Evolutionary conservation across 2,329 filamentous ascomycete genomes (phyloP).

Genomic region (Ceratocystiopsis minuta): DNA sequence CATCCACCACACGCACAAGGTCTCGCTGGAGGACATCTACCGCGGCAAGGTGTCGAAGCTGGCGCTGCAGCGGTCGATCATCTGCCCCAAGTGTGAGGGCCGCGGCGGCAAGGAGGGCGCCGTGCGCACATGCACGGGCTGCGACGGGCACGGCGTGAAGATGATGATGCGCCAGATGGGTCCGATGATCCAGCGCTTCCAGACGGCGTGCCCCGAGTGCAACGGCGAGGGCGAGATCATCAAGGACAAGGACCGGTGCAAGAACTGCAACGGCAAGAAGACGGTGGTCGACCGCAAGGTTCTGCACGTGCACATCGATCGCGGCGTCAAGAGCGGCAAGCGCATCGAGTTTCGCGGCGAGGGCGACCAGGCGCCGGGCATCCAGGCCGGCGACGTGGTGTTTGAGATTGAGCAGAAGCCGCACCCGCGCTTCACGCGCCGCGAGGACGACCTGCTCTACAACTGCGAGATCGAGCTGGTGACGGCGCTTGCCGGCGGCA

Average conservation of each 20-base stretch:
- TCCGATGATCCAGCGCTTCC: slow-evolving; percentile 99
- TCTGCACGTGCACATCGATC: slow-evolving; percentile 92
- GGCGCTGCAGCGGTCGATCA: slow-evolving; percentile 89
- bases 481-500: slow-evolving; percentile 81
- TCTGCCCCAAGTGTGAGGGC: slow-evolving; percentile 87
- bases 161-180: slow-evolving; percentile 99
- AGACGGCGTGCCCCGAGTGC: slow-evolving; percentile 96
- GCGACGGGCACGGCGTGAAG: slow-evolving; percentile 94
- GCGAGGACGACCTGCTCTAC: slow-evolving; percentile 91
- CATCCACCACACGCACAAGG: slow-evolving; percentile 97
- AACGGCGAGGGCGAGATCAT: slow-evolving; percentile 95
- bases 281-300: slow-evolving; percentile 95
- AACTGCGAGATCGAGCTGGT: slow-evolving; percentile 90
- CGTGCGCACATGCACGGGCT: slow-evolving; percentile 82
- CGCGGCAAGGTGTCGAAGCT: slow-evolving; percentile 95
- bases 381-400: slow-evolving; percentile 86
- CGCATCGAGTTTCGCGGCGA: slow-evolving; percentile 96
- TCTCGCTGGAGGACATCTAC: slow-evolving; percentile 95
- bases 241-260: slow-evolving; percentile 94
- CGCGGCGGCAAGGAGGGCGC: slow-evolving; percentile 93
- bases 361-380: slow-evolving; percentile 86
- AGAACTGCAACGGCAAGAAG: slow-evolving; percentile 93
- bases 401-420: slow-evolving; percentile 99
- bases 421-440: slow-evolving; percentile 86
- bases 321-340: slow-evolving; percentile 80